Percentiles rank a stretch among this genome's conserved stretches.
These are phyloP conservation scores for Boletus sensibilis DNA, from an alignment of 768 basidiomycete genomes.

Conservation along the genomic window DNA sequence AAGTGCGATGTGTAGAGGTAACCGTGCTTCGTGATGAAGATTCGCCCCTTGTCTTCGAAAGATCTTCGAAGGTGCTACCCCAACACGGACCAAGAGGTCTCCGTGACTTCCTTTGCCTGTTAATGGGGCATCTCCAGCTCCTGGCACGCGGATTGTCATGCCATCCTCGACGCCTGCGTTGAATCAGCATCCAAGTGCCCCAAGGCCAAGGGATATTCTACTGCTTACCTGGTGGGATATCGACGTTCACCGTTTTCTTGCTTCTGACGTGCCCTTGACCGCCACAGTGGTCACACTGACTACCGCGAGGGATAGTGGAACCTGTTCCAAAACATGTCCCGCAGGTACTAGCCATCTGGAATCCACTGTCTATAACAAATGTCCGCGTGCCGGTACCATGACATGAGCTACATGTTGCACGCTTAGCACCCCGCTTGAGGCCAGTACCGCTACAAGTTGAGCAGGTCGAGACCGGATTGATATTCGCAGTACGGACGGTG, in stretches of 20 bases:
- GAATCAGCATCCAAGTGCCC: constrained; percentile 9
- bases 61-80: constrained; percentile 75
- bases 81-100: constrained; percentile 84
- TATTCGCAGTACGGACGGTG: constrained; percentile 65
- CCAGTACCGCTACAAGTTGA: constrained; percentile 82
- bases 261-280: constrained; percentile 87
- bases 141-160: constrained; percentile 81
- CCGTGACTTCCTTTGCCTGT: constrained; percentile 76
- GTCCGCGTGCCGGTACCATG: constrained; percentile 85
- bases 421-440: constrained; percentile 81
- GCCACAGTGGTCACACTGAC: constrained; percentile 75
- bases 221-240: constrained; percentile 79
- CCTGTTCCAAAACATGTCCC: constrained; percentile 79
- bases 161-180: constrained; percentile 87
- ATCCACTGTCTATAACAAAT: constrained; percentile 88
- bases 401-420: constrained; percentile 76
- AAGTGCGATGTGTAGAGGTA: constrained; percentile 88
- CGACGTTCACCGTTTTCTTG: constrained; percentile 73
- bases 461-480: constrained; percentile 83
- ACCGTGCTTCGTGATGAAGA: constrained; percentile 83
- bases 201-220: neutral
- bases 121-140: constrained; percentile 81
- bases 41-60: constrained; percentile 92
- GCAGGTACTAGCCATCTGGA: constrained; percentile 96
- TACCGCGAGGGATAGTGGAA: constrained; percentile 70